A percentile compares a stretch with the other conserved stretches of the same genome.
Conservation (phyloP, 1,139 yeast genomes). For the Kluyveromyces marxianus region DNA sequence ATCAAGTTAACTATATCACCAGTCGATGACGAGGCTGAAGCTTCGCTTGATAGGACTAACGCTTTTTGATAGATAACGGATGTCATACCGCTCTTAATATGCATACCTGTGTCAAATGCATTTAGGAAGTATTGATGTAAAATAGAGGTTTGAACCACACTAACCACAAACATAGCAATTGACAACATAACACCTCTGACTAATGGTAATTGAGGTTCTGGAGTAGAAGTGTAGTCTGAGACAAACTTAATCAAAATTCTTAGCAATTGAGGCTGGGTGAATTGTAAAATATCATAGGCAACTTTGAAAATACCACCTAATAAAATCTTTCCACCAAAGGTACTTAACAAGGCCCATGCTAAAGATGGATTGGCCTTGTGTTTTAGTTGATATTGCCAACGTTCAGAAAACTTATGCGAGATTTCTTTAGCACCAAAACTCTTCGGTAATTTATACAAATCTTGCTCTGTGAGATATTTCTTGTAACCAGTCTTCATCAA, state of each 20-base stretch:
- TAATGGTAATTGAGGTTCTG: slow-evolving; percentile 40
- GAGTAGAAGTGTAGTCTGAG: slow-evolving; percentile 49
- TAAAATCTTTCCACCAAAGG: slow-evolving; percentile 66
- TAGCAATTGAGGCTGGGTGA: slow-evolving; percentile 82
- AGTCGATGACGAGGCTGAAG: slow-evolving; percentile 72
- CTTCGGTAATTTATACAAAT: slow-evolving; percentile 73
- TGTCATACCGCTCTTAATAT: slow-evolving; percentile 72
- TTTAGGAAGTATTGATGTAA: slow-evolving; percentile 92
- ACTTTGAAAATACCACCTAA: slow-evolving; percentile 74
- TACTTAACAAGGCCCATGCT: slow-evolving; percentile 48
- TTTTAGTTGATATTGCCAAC: slow-evolving; percentile 50
- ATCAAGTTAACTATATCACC: slow-evolving; percentile 95
- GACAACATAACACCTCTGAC: slow-evolving; percentile 82
- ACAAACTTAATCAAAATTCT: slow-evolving; percentile 74
- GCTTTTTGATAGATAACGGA: slow-evolving; percentile 77
- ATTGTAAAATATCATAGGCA: slow-evolving; percentile 73
- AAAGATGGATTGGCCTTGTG: slow-evolving; percentile 53
- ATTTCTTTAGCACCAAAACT: slow-evolving; percentile 49
- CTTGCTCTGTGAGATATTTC: slow-evolving; percentile 64
- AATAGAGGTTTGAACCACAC: slow-evolving; percentile 74
- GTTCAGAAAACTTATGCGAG: slow-evolving; percentile 43
- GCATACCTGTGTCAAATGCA: slow-evolving; percentile 85
- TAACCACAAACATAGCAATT: slow-evolving; percentile 71
- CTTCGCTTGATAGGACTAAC: slow-evolving; percentile 73
- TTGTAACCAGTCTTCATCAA: slow-evolving; percentile 80